Evolutionary conservation across 164 flowering plant genomes (phyloP), one percentile per base, ranked within the genome.

Genomic region (Dillenia suffruticosa): DNA sequence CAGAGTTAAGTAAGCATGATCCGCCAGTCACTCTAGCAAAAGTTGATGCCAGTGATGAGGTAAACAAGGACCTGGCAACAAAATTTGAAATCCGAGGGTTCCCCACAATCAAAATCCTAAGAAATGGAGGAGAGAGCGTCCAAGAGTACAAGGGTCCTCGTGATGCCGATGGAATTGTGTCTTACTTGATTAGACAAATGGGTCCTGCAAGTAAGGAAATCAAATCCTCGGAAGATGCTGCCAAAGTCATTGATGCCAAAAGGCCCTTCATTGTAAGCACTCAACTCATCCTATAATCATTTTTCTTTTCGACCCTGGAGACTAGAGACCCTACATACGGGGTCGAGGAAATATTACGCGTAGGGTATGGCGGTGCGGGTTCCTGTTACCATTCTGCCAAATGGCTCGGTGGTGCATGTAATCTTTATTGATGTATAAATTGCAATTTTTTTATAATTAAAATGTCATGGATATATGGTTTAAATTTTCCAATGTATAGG

Each of bases 91-190:
- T 93, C 15, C 68, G 46, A 71, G 97, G 98, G 52, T 93, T 79
- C 74, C 98, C 98, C 50, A 89, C 97, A 1, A 61, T 93, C 46
- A 93, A 93, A 66, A 85, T 90, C 62, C 16, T 93, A 26, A 85
- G 92, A 73, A 75, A 88, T 65, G 94, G 92, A 49, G 98, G 97
- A 14, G 83, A 84, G 58, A 45, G 24, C 49, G 48, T 77, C 71
- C 87, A 87, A 68, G 98, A 93, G 0, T 93, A 85, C 77, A 90
- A 93, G 51, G 98, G 98, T 17, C 96, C 98, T 24, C 78, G 97
- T 13, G 92, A 93, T 0, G 94, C 96, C 1, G 92, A 93, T 24
- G 97, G 97, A 16, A 93, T 93, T 58, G 90, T 88, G 32, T 62
- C 61, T n/a, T 84, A 84, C 70, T 57, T 93, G 76, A 85, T 85